Evolutionary conservation across 331 rosid genomes (phyloP), one percentile per base, ranked within the genome.

Genomic region (Acacia pycnantha): DNA sequence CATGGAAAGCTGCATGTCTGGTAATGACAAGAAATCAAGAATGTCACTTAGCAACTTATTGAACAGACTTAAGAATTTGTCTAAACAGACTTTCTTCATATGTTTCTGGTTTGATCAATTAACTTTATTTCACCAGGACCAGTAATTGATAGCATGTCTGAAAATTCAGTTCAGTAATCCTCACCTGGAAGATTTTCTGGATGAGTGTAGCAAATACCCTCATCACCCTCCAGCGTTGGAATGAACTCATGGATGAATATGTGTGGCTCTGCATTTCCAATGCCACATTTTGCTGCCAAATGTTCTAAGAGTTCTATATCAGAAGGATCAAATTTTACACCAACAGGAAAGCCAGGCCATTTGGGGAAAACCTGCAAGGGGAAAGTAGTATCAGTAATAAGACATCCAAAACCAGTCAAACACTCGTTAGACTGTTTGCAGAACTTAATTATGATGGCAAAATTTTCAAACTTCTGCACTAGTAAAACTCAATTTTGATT

Each of bases 341-440:
- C 99, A 82, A 82, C 56, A 24, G 99, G 99, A 82, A 95, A 84
- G 47, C 98, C 98, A 44, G 98, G 99, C 99, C 98, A 95, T 77
- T 95, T 90, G 11, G 82, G 70, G 78, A 86, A 85, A 83, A 88
- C 94, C 99, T 95, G 53, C 79, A 82, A 86, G 37, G 35, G 71
- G 56, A 74, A 80, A 67, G 70, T 50, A 82, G 74, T 58, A 51
- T 66, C 73, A 35, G 71, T 41, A 62, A 27, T 53, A 33, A 51
- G 71, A 83, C 82, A 44, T n/a, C 66, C 44, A 41, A 66, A 41
- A 80, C 58, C 43, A 71, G 56, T 70, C 66, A 66, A 78, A 81
- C 67, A 41, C 26, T n/a, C 33, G 76, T 78, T n/a, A 41, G 72
- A 68, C 69, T 1, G 51, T 59, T 35, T 62, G 74, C 76, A 61